These are phyloP conservation scores for Anethum foeniculum DNA, from an alignment of 140 eudicot genomes.

Conservation along the genomic window DNA sequence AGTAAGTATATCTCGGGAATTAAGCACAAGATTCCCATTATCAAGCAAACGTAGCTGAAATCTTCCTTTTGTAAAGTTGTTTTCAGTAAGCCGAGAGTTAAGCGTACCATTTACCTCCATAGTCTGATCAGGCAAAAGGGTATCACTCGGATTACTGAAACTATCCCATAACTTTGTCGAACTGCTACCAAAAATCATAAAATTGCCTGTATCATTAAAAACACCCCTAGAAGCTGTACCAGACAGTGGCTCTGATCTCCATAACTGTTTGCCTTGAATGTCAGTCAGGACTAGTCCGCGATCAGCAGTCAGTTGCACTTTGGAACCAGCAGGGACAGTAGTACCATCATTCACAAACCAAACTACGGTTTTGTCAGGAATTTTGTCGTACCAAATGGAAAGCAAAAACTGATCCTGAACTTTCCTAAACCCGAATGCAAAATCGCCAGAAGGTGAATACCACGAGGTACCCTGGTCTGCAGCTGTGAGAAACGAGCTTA, in stretches of 20 bases:
- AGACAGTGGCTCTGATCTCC: background rate
- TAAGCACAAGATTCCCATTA: background rate
- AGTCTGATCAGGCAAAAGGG: background rate
- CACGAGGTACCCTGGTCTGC: background rate
- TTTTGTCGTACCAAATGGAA: background rate
- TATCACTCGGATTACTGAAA: background rate
- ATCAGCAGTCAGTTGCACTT: background rate
- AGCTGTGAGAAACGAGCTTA: background rate
- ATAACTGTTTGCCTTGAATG: background rate
- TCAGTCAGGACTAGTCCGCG: background rate
- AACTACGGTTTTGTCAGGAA: background rate
- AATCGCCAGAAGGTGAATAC: background rate
- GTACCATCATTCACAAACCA: background rate
- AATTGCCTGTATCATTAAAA: background rate
- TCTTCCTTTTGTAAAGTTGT: background rate
- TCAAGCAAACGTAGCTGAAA: background rate
- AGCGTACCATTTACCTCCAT: background rate
- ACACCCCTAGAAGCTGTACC: background rate
- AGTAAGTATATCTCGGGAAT: background rate
- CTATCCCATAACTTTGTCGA: background rate
- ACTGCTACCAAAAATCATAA: background rate
- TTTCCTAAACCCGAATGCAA: background rate
- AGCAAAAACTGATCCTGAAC: background rate
- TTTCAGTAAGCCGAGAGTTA: background rate
- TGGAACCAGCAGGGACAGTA: background rate